Base-by-base conservation (phyloP, 495 filamentous ascomycete species). In the Aspergillus nidulans region DNA sequence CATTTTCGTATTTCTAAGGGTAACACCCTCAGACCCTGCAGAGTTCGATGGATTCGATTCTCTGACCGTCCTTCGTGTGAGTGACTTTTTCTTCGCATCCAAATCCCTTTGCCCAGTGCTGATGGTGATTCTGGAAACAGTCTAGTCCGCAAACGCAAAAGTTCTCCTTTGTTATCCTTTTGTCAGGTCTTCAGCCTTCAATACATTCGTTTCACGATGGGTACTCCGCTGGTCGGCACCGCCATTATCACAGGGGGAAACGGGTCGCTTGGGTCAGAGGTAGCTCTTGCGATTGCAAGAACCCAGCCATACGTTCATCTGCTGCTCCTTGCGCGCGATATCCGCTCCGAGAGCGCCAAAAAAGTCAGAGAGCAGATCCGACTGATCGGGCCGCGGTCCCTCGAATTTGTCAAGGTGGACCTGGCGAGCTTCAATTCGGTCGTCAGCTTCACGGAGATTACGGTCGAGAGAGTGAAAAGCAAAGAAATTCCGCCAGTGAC, bases 181-280 rank as follows among this genome's bases (percentile, higher is more conserved):
- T 24, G n/a, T 34, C 30, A 19, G 5, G 13, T 19, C 10, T 34
- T 47, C 1, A 12, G 44, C 20, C 3, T 32, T 36, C 18, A 23
- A 30, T 6, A 36, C 16, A 20, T 39, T 42, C 16, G 0, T 16
- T 24, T 44, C 23, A 20, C 16, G 3, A 75, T 75, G 72, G 68
- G 64, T 28, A 71, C 66, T 59, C 64, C 71, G 52, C 67, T 75
- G 15, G 60, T 62, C 24, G 71, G 69, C 32, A 75, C 72, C 12
- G 72, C 73, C 8, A 69, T 75, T 26, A 73, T 75, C 36, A 75
- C 72, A 26, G 72, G 70, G n/a, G 71, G 66, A 20, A 71, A 67
- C 63, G 72, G 72, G 12, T 55, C 49, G 1, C 57, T 75, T 24
- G 69, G 71, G n/a, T 73, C 72, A 25, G 68, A 68, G 53, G 69